A percentile compares a stretch with the other conserved stretches of the same genome.
phyloP scores from a whole-genome alignment of 2,329 filamentous ascomycete species.

The Colletotrichum abscissum region DNA sequence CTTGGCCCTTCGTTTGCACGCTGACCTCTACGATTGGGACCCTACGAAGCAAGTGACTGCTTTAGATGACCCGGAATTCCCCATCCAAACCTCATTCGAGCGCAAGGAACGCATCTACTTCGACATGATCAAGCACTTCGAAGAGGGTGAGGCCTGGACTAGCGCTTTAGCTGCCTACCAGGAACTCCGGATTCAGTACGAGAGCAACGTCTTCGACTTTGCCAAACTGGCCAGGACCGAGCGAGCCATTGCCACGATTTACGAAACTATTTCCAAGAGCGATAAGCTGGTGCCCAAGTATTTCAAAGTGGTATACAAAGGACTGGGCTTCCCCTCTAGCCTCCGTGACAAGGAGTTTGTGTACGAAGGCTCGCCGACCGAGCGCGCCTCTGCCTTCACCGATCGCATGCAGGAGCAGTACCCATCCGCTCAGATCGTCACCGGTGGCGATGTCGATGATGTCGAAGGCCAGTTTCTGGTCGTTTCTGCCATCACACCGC shows the following conservation, averaged over 20 bases:
- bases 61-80: slow-evolving; percentile 80
- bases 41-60: slow-evolving; percentile 73
- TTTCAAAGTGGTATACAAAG: slow-evolving; percentile 91
- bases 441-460: slow-evolving; percentile 76
- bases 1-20: slow-evolving; percentile 88
- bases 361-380: slow-evolving; percentile 83
- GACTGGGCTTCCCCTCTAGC: slow-evolving; percentile 84
- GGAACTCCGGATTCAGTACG: slow-evolving; percentile 92
- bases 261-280: slow-evolving; percentile 87
- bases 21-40: slow-evolving; percentile 94
- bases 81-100: slow-evolving; percentile 88
- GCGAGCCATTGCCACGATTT: slow-evolving; percentile 90
- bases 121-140: slow-evolving; percentile 93
- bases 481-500: slow-evolving; percentile 81
- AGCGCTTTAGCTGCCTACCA: slow-evolving; percentile 89
- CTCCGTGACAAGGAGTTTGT: slow-evolving; percentile 92
- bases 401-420: slow-evolving; percentile 94
- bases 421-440: slow-evolving; percentile 84
- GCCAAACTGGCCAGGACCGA: slow-evolving; percentile 90
- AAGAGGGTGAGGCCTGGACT: slow-evolving; percentile 94
- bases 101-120: slow-evolving; percentile 94
- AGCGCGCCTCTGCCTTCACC: slow-evolving; percentile 84
- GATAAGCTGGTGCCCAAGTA: slow-evolving; percentile 84
- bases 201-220: slow-evolving; percentile 90
- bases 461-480: slow-evolving; percentile 92